Conservation (phyloP, 1,139 yeast species). For the Yamadazyma trypodendri region DNA sequence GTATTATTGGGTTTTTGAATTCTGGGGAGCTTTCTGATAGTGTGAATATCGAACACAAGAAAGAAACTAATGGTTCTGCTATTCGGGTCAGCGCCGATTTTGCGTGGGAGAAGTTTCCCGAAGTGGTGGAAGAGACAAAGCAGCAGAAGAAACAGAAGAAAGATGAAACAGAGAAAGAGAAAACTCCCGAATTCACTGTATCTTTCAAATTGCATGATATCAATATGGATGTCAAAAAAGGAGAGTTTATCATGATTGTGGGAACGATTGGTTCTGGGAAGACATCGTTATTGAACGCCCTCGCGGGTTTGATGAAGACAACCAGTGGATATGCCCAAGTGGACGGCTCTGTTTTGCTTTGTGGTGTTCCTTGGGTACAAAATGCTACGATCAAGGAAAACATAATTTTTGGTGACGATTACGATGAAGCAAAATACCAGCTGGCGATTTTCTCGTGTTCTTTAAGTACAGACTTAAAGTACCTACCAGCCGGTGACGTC, state of each 20-base stretch:
- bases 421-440: conserved; percentile 26
- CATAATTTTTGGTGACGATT: conserved; percentile 32
- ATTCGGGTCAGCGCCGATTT: conserved; percentile 29
- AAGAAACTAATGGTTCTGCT: conserved; percentile 15
- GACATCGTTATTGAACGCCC: conserved; percentile 51
- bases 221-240: conserved; percentile 43
- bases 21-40: conserved; percentile 26
- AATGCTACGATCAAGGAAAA: conserved; percentile 43
- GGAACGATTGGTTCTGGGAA: conserved; percentile 77
- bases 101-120: conserved; percentile 42
- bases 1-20: conserved; percentile 56
- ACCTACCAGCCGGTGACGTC: conserved; percentile 42
- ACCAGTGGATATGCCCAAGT: conserved; percentile 33
- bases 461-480: conserved; percentile 35
- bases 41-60: conserved; percentile 7
- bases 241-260: conserved; percentile 68
- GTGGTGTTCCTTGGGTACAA: conserved; percentile 54
- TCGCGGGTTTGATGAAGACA: conserved; percentile 56
- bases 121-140: conserved; percentile 20
- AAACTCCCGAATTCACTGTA: conserved; percentile 12
- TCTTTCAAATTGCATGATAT: conserved; percentile 27
- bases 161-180: conserved; percentile 4
- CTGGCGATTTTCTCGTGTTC: conserved; percentile 36
- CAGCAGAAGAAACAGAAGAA: conserved; percentile 8
- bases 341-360: conserved; percentile 40